Base-by-base conservation (phyloP, 2,329 filamentous ascomycete species). In the Penicillium sp. region DNA sequence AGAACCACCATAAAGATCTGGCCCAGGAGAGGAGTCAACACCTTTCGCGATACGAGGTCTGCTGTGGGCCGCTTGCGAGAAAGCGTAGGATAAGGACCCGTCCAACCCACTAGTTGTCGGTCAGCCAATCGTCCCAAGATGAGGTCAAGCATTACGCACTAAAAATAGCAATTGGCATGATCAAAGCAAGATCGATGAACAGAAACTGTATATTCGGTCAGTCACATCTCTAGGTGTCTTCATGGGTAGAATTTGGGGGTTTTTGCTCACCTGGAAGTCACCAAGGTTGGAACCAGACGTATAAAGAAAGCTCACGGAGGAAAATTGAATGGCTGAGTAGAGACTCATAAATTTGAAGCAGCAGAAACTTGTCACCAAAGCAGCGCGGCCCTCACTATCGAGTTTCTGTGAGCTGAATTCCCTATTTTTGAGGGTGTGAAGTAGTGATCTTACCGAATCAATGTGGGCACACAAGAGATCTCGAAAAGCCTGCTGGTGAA, bases 301-400 rank as follows among this genome's bases (percentile, higher is more conserved):
- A 75, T 99, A 99, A 16, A 99, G 83, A 72, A 99, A 97, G 82
- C 90, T 96, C 69, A 99, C 96, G 1, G 91, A 92, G 8, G 92
- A 96, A 79, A 99, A 99, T 75, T 99, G 95, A 64, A 99, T 99
- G n/a, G 95, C 93, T 2, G 93, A 98, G 80, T 99, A 99, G 63
- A 99, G 78, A 67, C 91, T 96, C 96, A 99, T 99, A 77, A 96
- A 99, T 80, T 98, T 99, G 84, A 99, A 99, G 79, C 95, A 99
- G 78, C 91, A 96, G 79, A 99, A 99, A 75, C 92, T 96, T 13
- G 95, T 99, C n/a, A 98, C 93, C 33, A 99, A 83, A 33, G 96
- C 91, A 21, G 93, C 93, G 61, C 96, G 88, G 21, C 95, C 95
- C 80, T 99, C 95, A 64, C 92, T 88, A 75, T 62, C 33, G 50